Percentiles rank a stretch among this genome's conserved stretches.
These are phyloP conservation scores for Smittium culicis DNA, from an alignment of 371 early-diverging fungal genomes.

Conservation along the genomic window DNA sequence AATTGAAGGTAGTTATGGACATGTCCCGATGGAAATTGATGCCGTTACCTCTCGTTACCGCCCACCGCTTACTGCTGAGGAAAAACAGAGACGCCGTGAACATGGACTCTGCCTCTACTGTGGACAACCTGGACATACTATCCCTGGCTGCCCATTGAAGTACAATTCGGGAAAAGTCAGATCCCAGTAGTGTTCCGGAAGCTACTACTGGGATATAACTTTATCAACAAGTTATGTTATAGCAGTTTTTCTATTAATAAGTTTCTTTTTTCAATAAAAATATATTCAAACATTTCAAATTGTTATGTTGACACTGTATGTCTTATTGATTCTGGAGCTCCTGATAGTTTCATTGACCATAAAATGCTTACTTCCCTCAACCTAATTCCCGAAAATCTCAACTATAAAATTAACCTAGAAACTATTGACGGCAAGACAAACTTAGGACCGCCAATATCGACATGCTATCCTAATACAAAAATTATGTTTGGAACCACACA, in stretches of 20 bases:
- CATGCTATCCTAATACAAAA: not conserved
- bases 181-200: conserved; percentile 8
- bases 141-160: conserved; percentile 1
- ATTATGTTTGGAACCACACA: not conserved
- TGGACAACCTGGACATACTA: conserved; percentile 7
- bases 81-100: conserved; percentile 10
- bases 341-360: not conserved
- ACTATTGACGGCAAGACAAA: not conserved
- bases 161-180: conserved; percentile 4
- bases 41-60: not conserved
- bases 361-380: not conserved
- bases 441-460: not conserved
- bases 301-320: not conserved
- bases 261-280: not conserved
- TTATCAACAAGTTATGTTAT: conserved; percentile 3
- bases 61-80: conserved; percentile 8
- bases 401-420: not conserved
- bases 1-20: not conserved
- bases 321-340: not conserved
- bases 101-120: conserved; percentile 10
- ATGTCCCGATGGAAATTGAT: conserved; percentile 6
- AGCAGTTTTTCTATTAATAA: not conserved
- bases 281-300: not conserved
- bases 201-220: conserved; percentile 8
- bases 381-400: not conserved